Conservation (phyloP, 805 yeast species). For the Pichia gijzeniarum region DNA sequence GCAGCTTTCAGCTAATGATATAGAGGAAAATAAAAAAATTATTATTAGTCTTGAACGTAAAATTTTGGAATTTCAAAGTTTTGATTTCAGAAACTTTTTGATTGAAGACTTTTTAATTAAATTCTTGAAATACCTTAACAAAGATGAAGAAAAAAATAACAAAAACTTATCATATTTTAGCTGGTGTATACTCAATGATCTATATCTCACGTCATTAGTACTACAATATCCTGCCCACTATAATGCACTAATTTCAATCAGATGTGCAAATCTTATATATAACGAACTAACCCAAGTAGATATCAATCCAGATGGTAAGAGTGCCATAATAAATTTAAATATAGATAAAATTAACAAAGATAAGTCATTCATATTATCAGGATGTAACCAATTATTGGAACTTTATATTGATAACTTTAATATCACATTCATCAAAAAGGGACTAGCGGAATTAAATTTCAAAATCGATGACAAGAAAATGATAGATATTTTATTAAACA, state of each 20-base stretch:
- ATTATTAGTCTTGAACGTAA: constrained; percentile 61
- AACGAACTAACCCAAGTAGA: constrained; percentile 16
- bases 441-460: constrained; percentile 18
- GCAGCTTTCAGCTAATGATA: constrained; percentile 21
- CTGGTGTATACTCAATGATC: constrained; percentile 76
- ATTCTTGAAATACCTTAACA: constrained; percentile 41
- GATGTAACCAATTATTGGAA: constrained; percentile 27
- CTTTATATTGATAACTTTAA: constrained; percentile 28
- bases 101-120: constrained; percentile 64
- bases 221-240: constrained; percentile 70
- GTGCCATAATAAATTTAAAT: constrained; percentile 6
- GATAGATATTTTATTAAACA: constrained; percentile 25
- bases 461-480: constrained; percentile 16
- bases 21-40: constrained; percentile 51
- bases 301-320: constrained; percentile 1
- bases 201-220: constrained; percentile 60
- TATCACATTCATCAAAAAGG: constrained; percentile 20
- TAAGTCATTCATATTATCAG: constrained; percentile 7
- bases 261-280: constrained; percentile 39
- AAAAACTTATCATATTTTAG: constrained; percentile 47
- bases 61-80: constrained; percentile 68
- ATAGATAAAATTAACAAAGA: constrained; percentile 4
- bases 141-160: constrained; percentile 26
- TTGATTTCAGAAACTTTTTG: constrained; percentile 68
- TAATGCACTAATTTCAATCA: constrained; percentile 62